Evolutionary conservation across 2,329 filamentous ascomycete genomes (phyloP).

Genomic region (Aureobasidium musti): DNA sequence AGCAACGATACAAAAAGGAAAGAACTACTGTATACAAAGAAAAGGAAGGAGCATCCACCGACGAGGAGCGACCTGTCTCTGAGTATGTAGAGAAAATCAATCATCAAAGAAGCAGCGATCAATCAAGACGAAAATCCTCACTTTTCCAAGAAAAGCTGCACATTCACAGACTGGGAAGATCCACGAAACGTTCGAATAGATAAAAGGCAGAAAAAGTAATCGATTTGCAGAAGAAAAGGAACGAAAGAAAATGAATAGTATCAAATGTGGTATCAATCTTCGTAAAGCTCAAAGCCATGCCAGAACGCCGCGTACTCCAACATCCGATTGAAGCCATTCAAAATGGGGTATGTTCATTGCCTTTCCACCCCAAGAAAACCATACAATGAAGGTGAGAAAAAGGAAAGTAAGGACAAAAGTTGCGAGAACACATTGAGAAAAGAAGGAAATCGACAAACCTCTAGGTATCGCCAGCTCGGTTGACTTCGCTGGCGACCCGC

Average conservation of each 20-base stretch:
- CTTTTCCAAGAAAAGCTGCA: too few species aligned
- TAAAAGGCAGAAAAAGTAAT: too few species aligned
- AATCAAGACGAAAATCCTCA: too few species aligned
- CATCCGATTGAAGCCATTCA: not conserved
- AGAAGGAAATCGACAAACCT: not conserved
- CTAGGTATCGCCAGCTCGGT: not conserved
- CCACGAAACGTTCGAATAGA: too few species aligned
- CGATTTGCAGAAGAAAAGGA: not conserved
- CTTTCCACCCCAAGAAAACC: too few species aligned
- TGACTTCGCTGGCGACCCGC: slow-evolving; percentile 51
- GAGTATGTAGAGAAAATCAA: too few species aligned
- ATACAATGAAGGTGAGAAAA: not conserved
- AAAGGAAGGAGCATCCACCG: too few species aligned
- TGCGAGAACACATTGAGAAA: not conserved
- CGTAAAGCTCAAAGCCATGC: not conserved
- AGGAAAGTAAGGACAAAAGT: not conserved
- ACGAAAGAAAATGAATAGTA: not conserved
- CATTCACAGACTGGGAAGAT: too few species aligned
- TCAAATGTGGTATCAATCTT: slow-evolving; percentile 19
- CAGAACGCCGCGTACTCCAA: not conserved
- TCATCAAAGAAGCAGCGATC: too few species aligned
- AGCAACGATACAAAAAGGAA: too few species aligned
- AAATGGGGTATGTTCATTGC: not conserved
- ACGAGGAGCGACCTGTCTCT: too few species aligned
- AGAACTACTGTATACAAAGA: too few species aligned